phyloP scores from a whole-genome alignment of 1,284 basidiomycete species.

The Phellopilus nigrolimitatus region DNA sequence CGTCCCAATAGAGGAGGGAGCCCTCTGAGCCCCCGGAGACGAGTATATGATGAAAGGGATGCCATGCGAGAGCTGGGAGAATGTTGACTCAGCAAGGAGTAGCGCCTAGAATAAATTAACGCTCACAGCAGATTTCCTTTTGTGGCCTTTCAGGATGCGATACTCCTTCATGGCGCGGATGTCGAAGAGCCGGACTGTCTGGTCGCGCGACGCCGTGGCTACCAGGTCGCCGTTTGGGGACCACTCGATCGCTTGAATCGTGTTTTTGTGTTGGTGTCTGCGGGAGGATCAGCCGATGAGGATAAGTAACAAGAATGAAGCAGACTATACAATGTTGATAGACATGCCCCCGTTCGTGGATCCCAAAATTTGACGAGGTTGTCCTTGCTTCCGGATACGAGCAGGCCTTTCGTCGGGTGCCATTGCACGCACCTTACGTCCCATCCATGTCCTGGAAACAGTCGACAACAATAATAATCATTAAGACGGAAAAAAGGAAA shows the following conservation, averaged over 20 bases:
- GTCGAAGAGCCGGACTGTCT: constrained; percentile 95
- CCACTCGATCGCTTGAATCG: constrained; percentile 90
- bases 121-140: constrained; percentile 93
- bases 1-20: constrained; percentile 89
- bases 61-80: constrained; percentile 91
- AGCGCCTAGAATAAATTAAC: constrained; percentile 1
- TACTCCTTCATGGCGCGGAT: constrained; percentile 97
- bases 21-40: constrained; percentile 94
- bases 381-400: constrained; percentile 94
- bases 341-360: constrained; percentile 81
- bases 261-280: constrained; percentile 96
- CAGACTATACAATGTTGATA: constrained; percentile 74
- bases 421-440: constrained; percentile 98
- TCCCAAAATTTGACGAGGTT: constrained; percentile 99
- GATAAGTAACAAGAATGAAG: neutral
- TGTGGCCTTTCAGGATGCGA: constrained; percentile 87
- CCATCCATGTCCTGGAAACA: constrained; percentile 83
- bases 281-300: constrained; percentile 12
- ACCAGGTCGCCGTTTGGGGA: constrained; percentile 90
- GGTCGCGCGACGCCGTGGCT: constrained; percentile 91
- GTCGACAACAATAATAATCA: neutral
- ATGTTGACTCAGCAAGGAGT: neutral
- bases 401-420: constrained; percentile 94
- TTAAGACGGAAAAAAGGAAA: neutral
- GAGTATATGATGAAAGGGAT: constrained; percentile 88